phyloP scores from a whole-genome alignment of 202 grass and related monocot genomes.

The Hordeum pubiflorum region DNA sequence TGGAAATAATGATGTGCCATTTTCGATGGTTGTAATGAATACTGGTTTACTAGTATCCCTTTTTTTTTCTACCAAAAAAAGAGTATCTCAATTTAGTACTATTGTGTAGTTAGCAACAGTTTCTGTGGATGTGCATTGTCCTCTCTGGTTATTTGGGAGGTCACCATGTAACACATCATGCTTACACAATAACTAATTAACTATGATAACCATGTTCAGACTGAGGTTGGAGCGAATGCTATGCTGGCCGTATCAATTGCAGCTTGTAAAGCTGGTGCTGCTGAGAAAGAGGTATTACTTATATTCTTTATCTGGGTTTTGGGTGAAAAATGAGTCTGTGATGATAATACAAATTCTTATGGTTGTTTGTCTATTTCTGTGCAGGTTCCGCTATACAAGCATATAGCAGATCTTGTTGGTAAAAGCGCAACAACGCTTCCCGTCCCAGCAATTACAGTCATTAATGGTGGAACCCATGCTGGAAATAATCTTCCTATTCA shows the following conservation, averaged over 20 bases:
- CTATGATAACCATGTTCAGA: conserved; percentile 33
- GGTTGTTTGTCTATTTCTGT: conserved; percentile 13
- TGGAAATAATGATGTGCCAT: not conserved
- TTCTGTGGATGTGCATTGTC: not conserved
- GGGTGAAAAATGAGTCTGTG: not conserved
- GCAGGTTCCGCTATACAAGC: conserved; percentile 87
- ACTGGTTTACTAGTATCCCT: not conserved
- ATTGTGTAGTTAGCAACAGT: not conserved
- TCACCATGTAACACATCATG: not conserved
- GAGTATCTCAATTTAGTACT: not conserved
- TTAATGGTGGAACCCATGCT: conserved; percentile 90
- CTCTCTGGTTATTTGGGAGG: not conserved
- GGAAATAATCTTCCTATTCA: conserved; percentile 67
- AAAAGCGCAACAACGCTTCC: conserved; percentile 70
- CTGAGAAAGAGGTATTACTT: conserved; percentile 77
- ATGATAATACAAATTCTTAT: not conserved
- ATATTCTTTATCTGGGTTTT: not conserved
- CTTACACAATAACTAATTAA: conserved; percentile 9
- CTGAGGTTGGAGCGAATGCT: conserved; percentile 74
- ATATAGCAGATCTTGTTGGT: conserved; percentile 92
- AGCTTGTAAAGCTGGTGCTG: conserved; percentile 94
- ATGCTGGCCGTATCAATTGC: conserved; percentile 95
- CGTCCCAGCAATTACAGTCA: conserved; percentile 79
- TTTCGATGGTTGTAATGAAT: not conserved
- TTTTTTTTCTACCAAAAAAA: not conserved